These are phyloP conservation scores for Termitomyces sp. DNA, from an alignment of 768 basidiomycete genomes.

Conservation along the genomic window DNA sequence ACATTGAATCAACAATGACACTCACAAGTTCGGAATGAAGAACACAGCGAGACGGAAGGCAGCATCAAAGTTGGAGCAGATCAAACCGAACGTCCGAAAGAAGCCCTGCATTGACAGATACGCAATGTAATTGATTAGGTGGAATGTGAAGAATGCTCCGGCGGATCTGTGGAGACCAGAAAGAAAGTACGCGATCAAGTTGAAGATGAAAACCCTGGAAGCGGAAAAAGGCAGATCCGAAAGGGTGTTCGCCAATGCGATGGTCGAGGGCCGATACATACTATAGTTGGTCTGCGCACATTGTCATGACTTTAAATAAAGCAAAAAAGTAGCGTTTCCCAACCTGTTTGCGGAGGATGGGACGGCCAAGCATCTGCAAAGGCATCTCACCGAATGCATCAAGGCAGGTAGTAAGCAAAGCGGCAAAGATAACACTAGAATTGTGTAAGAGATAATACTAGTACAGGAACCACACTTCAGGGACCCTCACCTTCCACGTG, in stretches of 20 bases:
- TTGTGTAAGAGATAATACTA: background rate
- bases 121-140: slow-evolving; percentile 57
- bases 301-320: background rate
- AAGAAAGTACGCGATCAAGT: slow-evolving; percentile 69
- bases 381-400: slow-evolving; percentile 78
- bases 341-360: slow-evolving; percentile 67
- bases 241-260: slow-evolving; percentile 60
- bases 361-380: slow-evolving; percentile 73
- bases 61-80: slow-evolving; percentile 40
- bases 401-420: slow-evolving; percentile 59
- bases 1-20: background rate
- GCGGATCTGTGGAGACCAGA: slow-evolving; percentile 39
- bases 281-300: slow-evolving; percentile 44
- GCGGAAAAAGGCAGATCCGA: slow-evolving; percentile 70
- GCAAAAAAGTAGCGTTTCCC: background rate
- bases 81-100: slow-evolving; percentile 68
- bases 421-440: slow-evolving; percentile 60
- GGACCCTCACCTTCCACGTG: slow-evolving; percentile 55
- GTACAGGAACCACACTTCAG: background rate
- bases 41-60: slow-evolving; percentile 52
- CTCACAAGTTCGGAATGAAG: slow-evolving; percentile 70
- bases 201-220: slow-evolving; percentile 48
- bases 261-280: slow-evolving; percentile 61
- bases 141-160: slow-evolving; percentile 49
- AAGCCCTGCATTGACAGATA: slow-evolving; percentile 78